A percentile compares a stretch with the other conserved stretches of the same genome.
Conservation (phyloP, 2,329 filamentous ascomycete genomes). For the Nakataea oryzae region DNA sequence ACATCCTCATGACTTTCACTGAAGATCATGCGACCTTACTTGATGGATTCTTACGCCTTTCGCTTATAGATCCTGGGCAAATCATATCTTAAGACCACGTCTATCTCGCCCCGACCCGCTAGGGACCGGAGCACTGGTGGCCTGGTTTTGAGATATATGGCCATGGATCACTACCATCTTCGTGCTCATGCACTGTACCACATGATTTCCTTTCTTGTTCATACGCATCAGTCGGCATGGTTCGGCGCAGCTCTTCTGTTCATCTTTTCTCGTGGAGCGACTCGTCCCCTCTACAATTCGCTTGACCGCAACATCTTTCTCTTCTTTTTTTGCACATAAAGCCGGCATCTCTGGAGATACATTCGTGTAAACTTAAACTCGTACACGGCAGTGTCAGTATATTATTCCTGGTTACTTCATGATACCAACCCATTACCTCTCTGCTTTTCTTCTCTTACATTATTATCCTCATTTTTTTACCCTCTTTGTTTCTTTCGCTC, state of each 20-base stretch:
- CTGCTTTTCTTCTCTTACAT: neutral
- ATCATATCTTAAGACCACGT: neutral
- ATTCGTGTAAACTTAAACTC: constrained; percentile 1
- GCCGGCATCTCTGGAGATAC: constrained; percentile 1
- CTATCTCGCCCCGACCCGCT: neutral
- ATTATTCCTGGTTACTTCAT: neutral
- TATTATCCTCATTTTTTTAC: neutral
- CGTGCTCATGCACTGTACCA: neutral
- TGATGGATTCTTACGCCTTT: neutral
- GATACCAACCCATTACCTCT: neutral
- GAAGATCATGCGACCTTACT: neutral
- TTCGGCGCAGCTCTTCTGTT: neutral
- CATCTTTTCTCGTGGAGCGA: neutral
- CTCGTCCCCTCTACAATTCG: neutral
- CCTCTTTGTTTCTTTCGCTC: neutral
- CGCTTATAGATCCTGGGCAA: neutral
- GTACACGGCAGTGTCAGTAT: neutral
- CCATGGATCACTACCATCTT: neutral
- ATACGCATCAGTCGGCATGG: neutral
- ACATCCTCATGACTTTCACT: neutral
- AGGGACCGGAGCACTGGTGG: neutral
- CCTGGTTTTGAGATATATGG: neutral
- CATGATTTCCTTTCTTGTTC: neutral
- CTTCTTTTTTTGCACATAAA: neutral
- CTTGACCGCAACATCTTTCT: neutral